Conservation (phyloP, 768 basidiomycete genomes). For the Russula sp. region DNA sequence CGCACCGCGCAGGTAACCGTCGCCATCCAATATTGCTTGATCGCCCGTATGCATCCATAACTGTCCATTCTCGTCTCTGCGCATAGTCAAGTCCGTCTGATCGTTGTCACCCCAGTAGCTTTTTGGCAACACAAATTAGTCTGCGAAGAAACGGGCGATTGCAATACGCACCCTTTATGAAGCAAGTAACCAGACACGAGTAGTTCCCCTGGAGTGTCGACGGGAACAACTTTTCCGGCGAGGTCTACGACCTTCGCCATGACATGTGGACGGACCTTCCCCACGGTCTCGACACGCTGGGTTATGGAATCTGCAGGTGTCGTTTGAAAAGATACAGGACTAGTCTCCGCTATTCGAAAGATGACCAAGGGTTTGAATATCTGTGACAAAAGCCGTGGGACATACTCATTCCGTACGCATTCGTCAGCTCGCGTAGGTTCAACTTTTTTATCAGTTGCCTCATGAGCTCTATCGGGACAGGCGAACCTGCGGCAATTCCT, state of each 20-base stretch:
- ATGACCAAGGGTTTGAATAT: slow-evolving; percentile 3
- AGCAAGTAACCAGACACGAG: slow-evolving; percentile 68
- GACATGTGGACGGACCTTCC: slow-evolving; percentile 68
- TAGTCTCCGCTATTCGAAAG: slow-evolving; percentile 57
- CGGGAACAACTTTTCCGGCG: slow-evolving; percentile 56
- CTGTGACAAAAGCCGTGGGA: slow-evolving; percentile 10
- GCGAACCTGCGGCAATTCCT: slow-evolving; percentile 75
- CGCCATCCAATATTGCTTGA: slow-evolving; percentile 71
- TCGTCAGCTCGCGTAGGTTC: slow-evolving; percentile 64
- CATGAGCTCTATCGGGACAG: slow-evolving; percentile 77
- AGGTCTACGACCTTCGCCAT: slow-evolving; percentile 62
- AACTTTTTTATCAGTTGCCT: slow-evolving; percentile 56
- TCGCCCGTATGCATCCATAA: slow-evolving; percentile 85
- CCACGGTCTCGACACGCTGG: slow-evolving; percentile 79
- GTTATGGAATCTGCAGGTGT: slow-evolving; percentile 57
- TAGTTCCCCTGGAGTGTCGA: slow-evolving; percentile 68
- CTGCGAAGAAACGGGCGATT: neutral
- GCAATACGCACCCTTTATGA: slow-evolving; percentile 58
- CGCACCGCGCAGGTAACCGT: slow-evolving; percentile 70
- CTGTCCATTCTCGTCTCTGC: slow-evolving; percentile 41
- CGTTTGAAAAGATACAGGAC: slow-evolving; percentile 82
- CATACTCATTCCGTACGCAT: slow-evolving; percentile 85
- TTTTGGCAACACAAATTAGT: neutral
- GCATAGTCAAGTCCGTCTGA: slow-evolving; percentile 57
- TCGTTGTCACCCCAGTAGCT: slow-evolving; percentile 75